Conservation (phyloP, 2,329 filamentous ascomycete species). For the Pyricularia sp. region DNA sequence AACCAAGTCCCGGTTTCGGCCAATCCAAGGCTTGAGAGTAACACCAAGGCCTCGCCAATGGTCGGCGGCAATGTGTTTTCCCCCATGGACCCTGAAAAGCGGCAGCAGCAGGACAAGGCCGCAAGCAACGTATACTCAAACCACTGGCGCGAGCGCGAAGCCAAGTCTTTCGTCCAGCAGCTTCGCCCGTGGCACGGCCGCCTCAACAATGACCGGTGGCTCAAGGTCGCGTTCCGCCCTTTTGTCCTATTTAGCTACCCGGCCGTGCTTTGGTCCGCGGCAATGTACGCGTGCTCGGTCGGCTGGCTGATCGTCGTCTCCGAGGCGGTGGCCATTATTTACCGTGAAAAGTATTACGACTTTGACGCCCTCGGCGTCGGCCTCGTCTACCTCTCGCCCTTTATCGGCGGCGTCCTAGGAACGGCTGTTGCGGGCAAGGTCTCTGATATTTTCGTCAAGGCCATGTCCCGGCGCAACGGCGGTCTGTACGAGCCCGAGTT, state of each 20-base stretch:
- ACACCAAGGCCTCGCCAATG: not conserved
- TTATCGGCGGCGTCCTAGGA: constrained; percentile 81
- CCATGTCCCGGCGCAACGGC: constrained; percentile 73
- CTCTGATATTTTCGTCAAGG: constrained; percentile 67
- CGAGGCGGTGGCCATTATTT: constrained; percentile 76
- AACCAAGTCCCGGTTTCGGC: not conserved
- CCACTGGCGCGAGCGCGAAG: not conserved
- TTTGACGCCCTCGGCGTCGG: constrained; percentile 76
- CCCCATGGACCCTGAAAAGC: not conserved
- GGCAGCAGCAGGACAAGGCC: not conserved
- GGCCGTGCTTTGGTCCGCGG: constrained; percentile 76
- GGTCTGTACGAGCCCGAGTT: constrained; percentile 95
- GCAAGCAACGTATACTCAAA: not conserved
- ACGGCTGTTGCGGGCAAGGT: constrained; percentile 84
- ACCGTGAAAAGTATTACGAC: constrained; percentile 63
- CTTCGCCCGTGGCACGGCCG: constrained; percentile 72
- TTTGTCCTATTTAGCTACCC: constrained; percentile 85
- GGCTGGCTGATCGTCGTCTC: constrained; percentile 95
- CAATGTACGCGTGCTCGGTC: constrained; percentile 78
- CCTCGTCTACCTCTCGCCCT: constrained; percentile 82
- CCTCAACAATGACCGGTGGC: constrained; percentile 69
- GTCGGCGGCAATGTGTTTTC: not conserved
- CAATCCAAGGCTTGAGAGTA: not conserved
- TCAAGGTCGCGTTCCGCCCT: constrained; percentile 66
- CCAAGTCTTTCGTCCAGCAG: constrained; percentile 54